Base-by-base conservation (phyloP, 2,329 filamentous ascomycete species). In the Cercospora nicotianae region DNA sequence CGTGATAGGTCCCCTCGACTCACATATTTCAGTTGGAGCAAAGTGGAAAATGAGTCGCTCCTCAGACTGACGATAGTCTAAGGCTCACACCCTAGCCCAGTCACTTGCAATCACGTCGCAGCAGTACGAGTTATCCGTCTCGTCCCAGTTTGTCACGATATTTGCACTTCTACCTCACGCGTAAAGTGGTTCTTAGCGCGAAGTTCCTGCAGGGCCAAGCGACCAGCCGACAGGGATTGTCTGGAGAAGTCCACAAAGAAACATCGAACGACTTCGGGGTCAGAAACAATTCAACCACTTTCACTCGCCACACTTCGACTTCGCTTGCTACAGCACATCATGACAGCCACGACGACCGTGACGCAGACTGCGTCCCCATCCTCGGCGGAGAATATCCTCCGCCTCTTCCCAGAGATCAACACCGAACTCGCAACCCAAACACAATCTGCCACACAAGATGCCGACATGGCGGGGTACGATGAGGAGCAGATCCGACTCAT, bases 401-500 rank as follows among this genome's bases (percentile, higher is more conserved):
- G 89, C 70, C 87, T 98, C 60, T 98, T 98, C 81, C 93, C 93
- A 63, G 93, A 97, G 79, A 87, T 90, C 74, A 87, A 89, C 79
- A 88, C 87, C 26, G 82, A 82, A 16, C 82, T 89, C 61, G 87
- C 87, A 63, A 82, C 83, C 62, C 79, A 83, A 70, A 75, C 84
- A 68, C 78, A 81, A 26, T 69, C 80, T 85, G 91, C 81, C 58
- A 77, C 72, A 28, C 78, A 77, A 77, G 89, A 90, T 75, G 82
- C 83, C 71, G 92, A 93, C 67, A 86, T 98, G 55, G 90, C 90
- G 66, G 95, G 94, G 62, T 96, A 98, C 83, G 94, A 98, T 83
- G 94, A 92, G 80, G 94, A 98, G 84, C 95, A 99, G 83, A 97
- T 97, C 76, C 90, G 94, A 61, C 83, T 99, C 76, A 99, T 99